Conservation (phyloP, 2,329 filamentous ascomycete genomes). For the Clonostachys rhizophaga region DNA sequence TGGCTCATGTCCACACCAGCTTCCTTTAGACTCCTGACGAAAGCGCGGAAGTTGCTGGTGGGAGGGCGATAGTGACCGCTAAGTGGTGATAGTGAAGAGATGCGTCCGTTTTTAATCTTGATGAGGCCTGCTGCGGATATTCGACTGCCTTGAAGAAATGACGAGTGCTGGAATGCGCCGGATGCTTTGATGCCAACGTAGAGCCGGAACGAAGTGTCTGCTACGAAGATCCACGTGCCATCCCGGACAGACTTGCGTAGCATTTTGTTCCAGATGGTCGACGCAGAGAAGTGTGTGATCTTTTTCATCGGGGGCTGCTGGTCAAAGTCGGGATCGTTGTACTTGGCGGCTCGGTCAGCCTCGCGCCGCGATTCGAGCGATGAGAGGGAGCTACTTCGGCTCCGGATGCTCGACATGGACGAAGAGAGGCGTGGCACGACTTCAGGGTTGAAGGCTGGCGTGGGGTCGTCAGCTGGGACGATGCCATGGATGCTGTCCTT, state of each 20-base stretch:
- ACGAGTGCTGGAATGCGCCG: constrained; percentile 87
- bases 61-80: constrained; percentile 85
- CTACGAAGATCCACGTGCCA: constrained; percentile 92
- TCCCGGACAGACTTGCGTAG: constrained; percentile 75
- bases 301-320: constrained; percentile 39
- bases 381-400: constrained; percentile 23
- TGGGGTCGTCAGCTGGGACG: constrained; percentile 55
- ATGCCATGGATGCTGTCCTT: constrained; percentile 78
- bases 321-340: constrained; percentile 58
- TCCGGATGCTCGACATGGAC: constrained; percentile 8
- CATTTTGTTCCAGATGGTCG: constrained; percentile 73
- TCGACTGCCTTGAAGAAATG: constrained; percentile 77
- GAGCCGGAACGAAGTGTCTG: constrained; percentile 77
- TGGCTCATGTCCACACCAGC: constrained; percentile 74
- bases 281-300: constrained; percentile 61
- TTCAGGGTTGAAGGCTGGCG: constrained; percentile 42
- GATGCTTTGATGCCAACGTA: constrained; percentile 89
- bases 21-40: constrained; percentile 68
- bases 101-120: constrained; percentile 74
- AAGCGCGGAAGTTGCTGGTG: constrained; percentile 76
- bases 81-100: constrained; percentile 67
- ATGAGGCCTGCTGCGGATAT: constrained; percentile 82
- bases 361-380: constrained; percentile 43
- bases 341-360: constrained; percentile 58
- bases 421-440: constrained; percentile 5